phyloP scores from a whole-genome alignment of 768 basidiomycete species.

The Hygrocybe coccinea region DNA sequence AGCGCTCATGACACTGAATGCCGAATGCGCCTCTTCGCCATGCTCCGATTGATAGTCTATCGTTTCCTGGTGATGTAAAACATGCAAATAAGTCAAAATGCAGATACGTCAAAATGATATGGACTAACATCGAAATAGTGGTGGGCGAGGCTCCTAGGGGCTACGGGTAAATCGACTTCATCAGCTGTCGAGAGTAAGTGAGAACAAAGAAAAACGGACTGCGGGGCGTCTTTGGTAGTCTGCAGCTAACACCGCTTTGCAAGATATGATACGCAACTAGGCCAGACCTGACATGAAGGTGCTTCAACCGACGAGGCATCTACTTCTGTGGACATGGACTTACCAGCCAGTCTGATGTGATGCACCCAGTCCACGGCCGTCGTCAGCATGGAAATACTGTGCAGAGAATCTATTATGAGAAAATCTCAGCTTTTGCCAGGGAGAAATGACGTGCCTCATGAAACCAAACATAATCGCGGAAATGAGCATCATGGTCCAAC shows the following conservation, averaged over 20 bases:
- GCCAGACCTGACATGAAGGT: conserved; percentile 58
- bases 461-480: conserved; percentile 96
- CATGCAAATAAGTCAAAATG: conserved; percentile 4
- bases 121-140: conserved; percentile 90
- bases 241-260: conserved; percentile 83
- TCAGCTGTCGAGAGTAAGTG: not conserved
- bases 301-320: not conserved
- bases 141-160: conserved; percentile 78
- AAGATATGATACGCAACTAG: conserved; percentile 87
- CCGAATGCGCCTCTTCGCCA: conserved; percentile 56
- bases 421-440: not conserved
- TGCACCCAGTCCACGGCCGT: conserved; percentile 88
- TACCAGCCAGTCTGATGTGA: conserved; percentile 99
- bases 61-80: conserved; percentile 48
- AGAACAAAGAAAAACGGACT: conserved; percentile 48
- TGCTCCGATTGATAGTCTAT: conserved; percentile 68
- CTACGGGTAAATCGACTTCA: conserved; percentile 35
- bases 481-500: conserved; percentile 88
- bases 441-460: conserved; percentile 59
- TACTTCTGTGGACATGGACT: conserved; percentile 15
- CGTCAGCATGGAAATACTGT: conserved; percentile 94
- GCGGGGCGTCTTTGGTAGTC: conserved; percentile 89
- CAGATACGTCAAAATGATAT: too few species aligned
- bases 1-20: conserved; percentile 36
- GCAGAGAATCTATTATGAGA: not conserved